Percentiles rank a stretch among this genome's conserved stretches.
phyloP scores from a whole-genome alignment of 371 early-diverging fungal species.

The Lichtheimia ramosa region DNA sequence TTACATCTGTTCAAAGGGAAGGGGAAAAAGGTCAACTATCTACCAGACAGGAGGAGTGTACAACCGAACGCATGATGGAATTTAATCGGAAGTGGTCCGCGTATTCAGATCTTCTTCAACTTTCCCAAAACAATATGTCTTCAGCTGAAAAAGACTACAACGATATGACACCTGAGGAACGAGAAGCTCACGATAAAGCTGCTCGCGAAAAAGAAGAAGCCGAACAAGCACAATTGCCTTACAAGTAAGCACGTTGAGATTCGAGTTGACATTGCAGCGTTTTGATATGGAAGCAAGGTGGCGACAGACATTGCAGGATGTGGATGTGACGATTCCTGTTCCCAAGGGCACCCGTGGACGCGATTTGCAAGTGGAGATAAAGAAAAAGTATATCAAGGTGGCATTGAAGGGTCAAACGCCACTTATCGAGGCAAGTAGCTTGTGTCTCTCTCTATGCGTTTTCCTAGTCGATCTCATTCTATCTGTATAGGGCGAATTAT shows the following conservation, averaged over 20 bases:
- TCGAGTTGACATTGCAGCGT: background rate
- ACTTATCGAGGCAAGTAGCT: conserved; percentile 63
- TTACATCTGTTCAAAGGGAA: too few species aligned
- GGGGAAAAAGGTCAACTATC: too few species aligned
- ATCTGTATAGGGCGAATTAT: conserved; percentile 66
- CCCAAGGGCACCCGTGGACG: conserved; percentile 74
- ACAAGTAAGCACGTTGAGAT: conserved; percentile 32
- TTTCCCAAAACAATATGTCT: too few species aligned
- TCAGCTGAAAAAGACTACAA: conserved; percentile 18
- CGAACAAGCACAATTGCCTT: conserved; percentile 60
- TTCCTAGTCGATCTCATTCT: background rate
- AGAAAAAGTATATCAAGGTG: conserved; percentile 67
- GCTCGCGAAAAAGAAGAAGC: conserved; percentile 33
- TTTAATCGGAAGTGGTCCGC: too few species aligned
- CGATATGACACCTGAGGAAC: conserved; percentile 38
- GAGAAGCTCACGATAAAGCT: conserved; percentile 34
- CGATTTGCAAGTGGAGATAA: conserved; percentile 70
- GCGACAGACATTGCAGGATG: conserved; percentile 87
- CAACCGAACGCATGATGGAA: too few species aligned
- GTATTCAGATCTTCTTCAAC: too few species aligned
- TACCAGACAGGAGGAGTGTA: too few species aligned
- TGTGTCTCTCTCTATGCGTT: background rate
- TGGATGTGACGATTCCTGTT: conserved; percentile 76
- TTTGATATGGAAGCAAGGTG: conserved; percentile 45
- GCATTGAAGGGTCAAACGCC: conserved; percentile 77